A percentile compares a stretch with the other conserved stretches of the same genome.
Conservation (phyloP, 2,329 filamentous ascomycete species). For the Setomelanomma holmii region DNA sequence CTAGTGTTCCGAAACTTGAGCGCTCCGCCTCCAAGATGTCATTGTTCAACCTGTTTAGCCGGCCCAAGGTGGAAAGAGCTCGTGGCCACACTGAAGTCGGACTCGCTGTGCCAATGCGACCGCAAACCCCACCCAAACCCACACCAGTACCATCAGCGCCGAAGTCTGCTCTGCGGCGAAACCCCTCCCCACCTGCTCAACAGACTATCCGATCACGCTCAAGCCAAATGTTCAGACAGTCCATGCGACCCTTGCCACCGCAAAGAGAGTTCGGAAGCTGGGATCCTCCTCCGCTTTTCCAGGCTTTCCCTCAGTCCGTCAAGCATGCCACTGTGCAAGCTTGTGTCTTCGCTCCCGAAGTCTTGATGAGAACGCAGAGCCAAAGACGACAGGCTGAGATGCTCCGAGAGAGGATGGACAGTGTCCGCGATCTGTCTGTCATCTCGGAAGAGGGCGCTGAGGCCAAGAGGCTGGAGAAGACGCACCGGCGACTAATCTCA, state of each 20-base stretch:
- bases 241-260: slow-evolving; percentile 30
- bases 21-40: slow-evolving; percentile 54
- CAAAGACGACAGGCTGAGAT: slow-evolving; percentile 61
- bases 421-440: slow-evolving; percentile 39
- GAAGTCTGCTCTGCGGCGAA: slow-evolving; percentile 39
- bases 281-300: slow-evolving; percentile 75
- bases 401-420: slow-evolving; percentile 47
- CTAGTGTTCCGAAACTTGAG: slow-evolving; percentile 37
- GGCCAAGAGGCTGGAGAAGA: slow-evolving; percentile 47
- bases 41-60: slow-evolving; percentile 58
- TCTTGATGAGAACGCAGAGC: slow-evolving; percentile 66
- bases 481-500: slow-evolving; percentile 51
- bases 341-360: slow-evolving; percentile 72
- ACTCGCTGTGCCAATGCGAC: slow-evolving; percentile 45
- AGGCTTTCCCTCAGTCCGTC: slow-evolving; percentile 84
- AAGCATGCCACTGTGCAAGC: slow-evolving; percentile 75
- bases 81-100: slow-evolving; percentile 56
- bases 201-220: slow-evolving; percentile 42
- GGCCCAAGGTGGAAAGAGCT: slow-evolving; percentile 57
- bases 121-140: slow-evolving; percentile 35
- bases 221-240: slow-evolving; percentile 41
- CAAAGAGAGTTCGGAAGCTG: slow-evolving; percentile 48
- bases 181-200: slow-evolving; percentile 37
- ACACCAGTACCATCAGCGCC: slow-evolving; percentile 24
- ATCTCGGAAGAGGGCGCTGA: slow-evolving; percentile 39